phyloP scores from a whole-genome alignment of 176 grass and related monocot species.

The Secale cereale region DNA sequence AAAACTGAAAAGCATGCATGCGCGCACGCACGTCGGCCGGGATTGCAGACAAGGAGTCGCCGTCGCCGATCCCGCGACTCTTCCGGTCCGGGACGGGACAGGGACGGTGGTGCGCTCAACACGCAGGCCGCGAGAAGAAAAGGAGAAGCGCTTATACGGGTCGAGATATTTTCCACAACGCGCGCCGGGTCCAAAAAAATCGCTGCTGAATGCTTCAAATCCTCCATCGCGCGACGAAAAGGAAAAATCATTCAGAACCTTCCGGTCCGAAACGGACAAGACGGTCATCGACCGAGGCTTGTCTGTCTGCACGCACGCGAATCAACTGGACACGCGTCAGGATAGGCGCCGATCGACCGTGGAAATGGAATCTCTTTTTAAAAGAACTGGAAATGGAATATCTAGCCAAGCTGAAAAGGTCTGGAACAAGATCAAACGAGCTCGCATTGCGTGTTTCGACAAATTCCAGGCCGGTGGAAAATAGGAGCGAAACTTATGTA shows the following conservation, averaged over 20 bases:
- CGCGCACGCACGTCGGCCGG: no score
- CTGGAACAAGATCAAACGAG: background rate
- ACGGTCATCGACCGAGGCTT: no score
- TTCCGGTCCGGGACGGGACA: background rate
- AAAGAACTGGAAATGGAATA: background rate
- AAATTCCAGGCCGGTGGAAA: background rate
- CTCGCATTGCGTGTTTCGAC: background rate
- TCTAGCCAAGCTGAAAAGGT: background rate
- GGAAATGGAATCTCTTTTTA: background rate
- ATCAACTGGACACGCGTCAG: background rate
- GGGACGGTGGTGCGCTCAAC: no score
- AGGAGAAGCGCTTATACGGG: no score
- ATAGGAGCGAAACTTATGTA: background rate
- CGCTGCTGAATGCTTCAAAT: no score
- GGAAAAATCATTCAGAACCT: background rate
- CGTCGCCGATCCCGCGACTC: background rate
- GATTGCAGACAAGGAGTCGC: no score
- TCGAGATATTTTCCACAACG: no score
- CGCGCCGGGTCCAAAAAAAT: no score
- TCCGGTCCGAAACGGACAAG: background rate
- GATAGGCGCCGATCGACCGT: background rate
- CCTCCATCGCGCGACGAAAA: no score
- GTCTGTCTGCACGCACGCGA: no score
- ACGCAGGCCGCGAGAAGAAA: no score
- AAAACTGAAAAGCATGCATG: background rate